A percentile compares a stretch with the other conserved stretches of the same genome.
Conservation (phyloP, 768 basidiomycete genomes). For the Auriscalpium microsporum region DNA sequence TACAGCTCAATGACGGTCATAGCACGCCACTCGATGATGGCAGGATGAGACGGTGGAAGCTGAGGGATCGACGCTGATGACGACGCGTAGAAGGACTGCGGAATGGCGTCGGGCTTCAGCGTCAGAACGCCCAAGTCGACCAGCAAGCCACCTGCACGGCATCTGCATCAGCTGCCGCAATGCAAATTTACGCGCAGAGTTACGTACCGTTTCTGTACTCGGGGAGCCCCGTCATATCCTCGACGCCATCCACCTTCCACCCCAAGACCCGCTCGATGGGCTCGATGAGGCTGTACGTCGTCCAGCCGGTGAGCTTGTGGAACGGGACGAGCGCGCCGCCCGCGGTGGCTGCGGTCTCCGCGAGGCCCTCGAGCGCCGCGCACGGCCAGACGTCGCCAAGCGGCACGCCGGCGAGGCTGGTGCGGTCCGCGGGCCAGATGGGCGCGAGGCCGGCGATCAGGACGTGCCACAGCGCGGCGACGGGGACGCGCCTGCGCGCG, state of each 20-base stretch:
- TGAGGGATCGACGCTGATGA: slow-evolving; percentile 46
- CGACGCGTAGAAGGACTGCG: slow-evolving; percentile 35
- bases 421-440: slow-evolving; percentile 82
- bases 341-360: slow-evolving; percentile 24
- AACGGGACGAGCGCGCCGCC: slow-evolving; percentile 81
- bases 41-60: slow-evolving; percentile 71
- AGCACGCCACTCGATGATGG: slow-evolving; percentile 93
- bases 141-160: slow-evolving; percentile 65
- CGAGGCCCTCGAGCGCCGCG: slow-evolving; percentile 38
- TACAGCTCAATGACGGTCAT: slow-evolving; percentile 91
- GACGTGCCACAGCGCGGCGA: slow-evolving; percentile 72
- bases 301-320: slow-evolving; percentile 94
- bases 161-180: neutral
- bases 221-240: slow-evolving; percentile 86
- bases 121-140: slow-evolving; percentile 75
- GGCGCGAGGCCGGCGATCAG: slow-evolving; percentile 76
- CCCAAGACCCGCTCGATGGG: slow-evolving; percentile 67
- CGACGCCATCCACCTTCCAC: slow-evolving; percentile 77
- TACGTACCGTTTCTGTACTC: slow-evolving; percentile 85
- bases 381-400: slow-evolving; percentile 97
- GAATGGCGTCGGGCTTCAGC: slow-evolving; percentile 50
- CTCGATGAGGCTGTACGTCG: slow-evolving; percentile 83
- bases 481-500: slow-evolving; percentile 43
- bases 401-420: slow-evolving; percentile 53
- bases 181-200: slow-evolving; percentile 4